Base-by-base conservation (phyloP, 306 rosid genomes). In the Medicago arabica region DNA sequence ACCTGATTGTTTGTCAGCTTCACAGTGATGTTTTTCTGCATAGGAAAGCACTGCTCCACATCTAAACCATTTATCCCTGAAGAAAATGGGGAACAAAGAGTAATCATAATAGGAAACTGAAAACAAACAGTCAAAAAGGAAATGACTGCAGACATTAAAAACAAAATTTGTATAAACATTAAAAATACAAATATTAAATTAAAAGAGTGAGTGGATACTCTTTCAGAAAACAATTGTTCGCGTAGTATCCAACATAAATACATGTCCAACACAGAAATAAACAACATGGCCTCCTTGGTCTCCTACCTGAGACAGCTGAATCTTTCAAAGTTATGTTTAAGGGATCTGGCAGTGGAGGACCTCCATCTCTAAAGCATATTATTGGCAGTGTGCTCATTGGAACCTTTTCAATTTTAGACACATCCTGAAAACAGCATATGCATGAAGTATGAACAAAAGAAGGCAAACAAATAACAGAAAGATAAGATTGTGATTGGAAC, bases 1-100 rank as follows among this genome's bases (percentile, higher is more conserved):
- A 94, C 99, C 97, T 95, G 93, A 50, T 90, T 96, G 23, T 92
- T 90, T 59, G 97, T 89, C 84, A 95, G 78, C 76, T 80, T 86
- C 76, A 92, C 55, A 4, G 89, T 84, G 81, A 92, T 83, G 14
- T 85, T 83, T 86, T 85, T 85, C 87, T 82, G 88, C 99, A 95
- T 85, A 31, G 88, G 91, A 82, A 89, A 95, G 87, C 99, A 95
- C 74, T 88, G 96, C 75, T 92, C 98, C 76, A 83, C 81, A 80
- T 81, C 90, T 82, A 86, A 89, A 78, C 89, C 85, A 83, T 89
- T 88, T 65, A 88, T 74, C 69, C 88, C 96, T 75, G 15, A 69
- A 34, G 49, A 69, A 83, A 72, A 2, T 83, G 78, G 74, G 50
- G 39, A 57, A 75, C 2, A 53, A 59, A 71, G 71, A 55, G n/a